These are phyloP conservation scores for Pseudogymnoascus sp. DNA, from an alignment of 2,329 filamentous ascomycete species.

Conservation along the genomic window DNA sequence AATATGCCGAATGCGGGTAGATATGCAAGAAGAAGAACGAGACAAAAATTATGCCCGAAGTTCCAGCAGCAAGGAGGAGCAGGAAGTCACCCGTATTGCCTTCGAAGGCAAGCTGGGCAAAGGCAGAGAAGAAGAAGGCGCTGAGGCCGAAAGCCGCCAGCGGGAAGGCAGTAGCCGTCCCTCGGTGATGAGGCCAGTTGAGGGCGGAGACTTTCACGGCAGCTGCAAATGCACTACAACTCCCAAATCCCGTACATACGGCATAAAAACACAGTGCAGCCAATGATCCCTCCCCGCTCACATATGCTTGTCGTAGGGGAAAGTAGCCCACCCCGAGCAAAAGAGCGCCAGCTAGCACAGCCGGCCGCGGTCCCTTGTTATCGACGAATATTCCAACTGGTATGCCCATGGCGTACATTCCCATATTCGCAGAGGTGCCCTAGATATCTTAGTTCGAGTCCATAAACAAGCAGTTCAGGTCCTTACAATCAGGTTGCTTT, in stretches of 20 bases:
- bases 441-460: slow-evolving; percentile 28
- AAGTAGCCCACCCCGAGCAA: slow-evolving; percentile 75
- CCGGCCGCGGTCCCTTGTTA: slow-evolving; percentile 66
- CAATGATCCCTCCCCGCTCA: slow-evolving; percentile 53
- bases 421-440: slow-evolving; percentile 72
- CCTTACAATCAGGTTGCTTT: slow-evolving; percentile 81
- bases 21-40: slow-evolving; percentile 82
- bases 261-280: slow-evolving; percentile 68
- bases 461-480: slow-evolving; percentile 7
- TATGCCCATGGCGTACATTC: slow-evolving; percentile 88
- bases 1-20: slow-evolving; percentile 46
- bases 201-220: slow-evolving; percentile 79
- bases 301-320: slow-evolving; percentile 71
- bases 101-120: slow-evolving; percentile 70
- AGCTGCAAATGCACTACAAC: slow-evolving; percentile 83
- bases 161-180: slow-evolving; percentile 89
- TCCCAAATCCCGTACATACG: slow-evolving; percentile 78
- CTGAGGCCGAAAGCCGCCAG: slow-evolving; percentile 88
- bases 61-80: slow-evolving; percentile 70
- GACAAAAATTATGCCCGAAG: slow-evolving; percentile 62
- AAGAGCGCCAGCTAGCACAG: slow-evolving; percentile 66
- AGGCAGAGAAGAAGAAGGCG: slow-evolving; percentile 87
- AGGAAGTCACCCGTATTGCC: slow-evolving; percentile 77
- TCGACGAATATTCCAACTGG: slow-evolving; percentile 86
- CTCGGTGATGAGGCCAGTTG: slow-evolving; percentile 85